Evolutionary conservation across 139 green algal genomes (phyloP).

Genomic region (Eudorina sp.): DNA sequence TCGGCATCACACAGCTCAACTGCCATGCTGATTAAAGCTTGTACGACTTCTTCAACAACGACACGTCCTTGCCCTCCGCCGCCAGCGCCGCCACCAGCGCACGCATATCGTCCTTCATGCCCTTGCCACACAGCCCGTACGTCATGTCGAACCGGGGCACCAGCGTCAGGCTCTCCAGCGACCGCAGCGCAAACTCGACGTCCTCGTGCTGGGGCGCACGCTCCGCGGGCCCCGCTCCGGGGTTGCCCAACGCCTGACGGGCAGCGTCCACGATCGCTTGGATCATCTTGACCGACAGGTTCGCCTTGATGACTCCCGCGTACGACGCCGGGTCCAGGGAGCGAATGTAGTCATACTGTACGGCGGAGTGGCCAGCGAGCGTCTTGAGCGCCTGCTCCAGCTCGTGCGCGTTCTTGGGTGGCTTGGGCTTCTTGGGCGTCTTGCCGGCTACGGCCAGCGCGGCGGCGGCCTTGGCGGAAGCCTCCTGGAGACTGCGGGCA

Average conservation of each 20-base stretch:
- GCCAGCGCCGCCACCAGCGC: conserved; percentile 1
- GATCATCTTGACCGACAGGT: conserved; percentile 13
- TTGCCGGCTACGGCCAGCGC: conserved; percentile 3
- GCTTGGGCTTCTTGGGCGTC: conserved; percentile 14
- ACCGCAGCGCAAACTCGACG: not conserved
- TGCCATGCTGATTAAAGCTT: conserved; percentile 47
- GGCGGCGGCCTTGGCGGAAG: conserved; percentile 23
- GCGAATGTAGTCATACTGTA: conserved; percentile 5
- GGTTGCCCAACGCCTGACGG: not conserved
- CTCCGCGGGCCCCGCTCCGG: not conserved
- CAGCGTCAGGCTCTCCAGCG: conserved; percentile 24
- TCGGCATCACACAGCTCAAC: no score
- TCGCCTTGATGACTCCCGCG: conserved; percentile 25
- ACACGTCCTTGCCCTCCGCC: conserved; percentile 10
- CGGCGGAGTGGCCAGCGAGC: conserved; percentile 22
- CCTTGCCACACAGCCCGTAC: conserved; percentile 15
- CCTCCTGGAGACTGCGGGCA: not conserved
- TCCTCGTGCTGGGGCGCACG: not conserved
- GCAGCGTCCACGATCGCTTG: conserved; percentile 4
- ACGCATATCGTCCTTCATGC: conserved; percentile 19
- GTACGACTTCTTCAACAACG: conserved; percentile 7
- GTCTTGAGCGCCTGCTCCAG: conserved; percentile 42
- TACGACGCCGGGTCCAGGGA: conserved; percentile 28
- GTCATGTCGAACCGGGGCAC: conserved; percentile 38
- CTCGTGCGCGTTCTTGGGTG: conserved; percentile 45